Conservation (phyloP, 2,329 filamentous ascomycete species). For the Geoglossum cookeanum region DNA sequence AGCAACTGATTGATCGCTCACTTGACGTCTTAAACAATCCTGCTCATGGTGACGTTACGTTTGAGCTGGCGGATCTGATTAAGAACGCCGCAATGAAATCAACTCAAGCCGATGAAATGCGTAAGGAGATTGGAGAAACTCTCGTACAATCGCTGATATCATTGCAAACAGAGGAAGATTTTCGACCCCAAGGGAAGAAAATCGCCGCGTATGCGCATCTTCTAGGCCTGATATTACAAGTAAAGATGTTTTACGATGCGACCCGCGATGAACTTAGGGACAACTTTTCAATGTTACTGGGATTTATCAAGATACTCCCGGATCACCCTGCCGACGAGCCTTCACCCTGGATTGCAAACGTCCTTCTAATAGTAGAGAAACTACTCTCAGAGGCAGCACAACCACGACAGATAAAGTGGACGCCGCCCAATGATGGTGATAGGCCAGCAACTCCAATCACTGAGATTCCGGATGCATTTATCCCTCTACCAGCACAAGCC, state of each 20-base stretch:
- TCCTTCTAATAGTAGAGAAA: conserved; percentile 77
- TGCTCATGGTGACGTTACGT: conserved; percentile 69
- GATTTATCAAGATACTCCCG: conserved; percentile 54
- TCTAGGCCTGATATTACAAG: conserved; percentile 70
- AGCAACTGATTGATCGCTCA: conserved; percentile 70
- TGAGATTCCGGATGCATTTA: conserved; percentile 7
- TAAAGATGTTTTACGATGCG: conserved; percentile 59
- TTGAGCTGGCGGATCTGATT: conserved; percentile 80
- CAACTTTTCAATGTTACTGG: conserved; percentile 55
- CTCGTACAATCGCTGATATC: conserved; percentile 68
- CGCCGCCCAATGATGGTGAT: conserved; percentile 29
- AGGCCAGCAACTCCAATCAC: conserved; percentile 34
- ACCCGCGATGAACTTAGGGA: conserved; percentile 58
- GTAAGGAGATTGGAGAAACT: conserved; percentile 62
- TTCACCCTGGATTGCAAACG: conserved; percentile 83
- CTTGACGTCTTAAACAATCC: conserved; percentile 59
- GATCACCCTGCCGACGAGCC: conserved; percentile 53
- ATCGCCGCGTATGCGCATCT: conserved; percentile 86
- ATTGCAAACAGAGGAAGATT: conserved; percentile 37
- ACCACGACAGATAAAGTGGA: conserved; percentile 57
- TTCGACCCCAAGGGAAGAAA: conserved; percentile 40
- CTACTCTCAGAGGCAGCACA: conserved; percentile 78
- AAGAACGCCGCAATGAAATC: conserved; percentile 47
- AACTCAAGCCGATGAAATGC: conserved; percentile 36
- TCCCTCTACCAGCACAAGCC: conserved; percentile 46